Evolutionary conservation across 257 asterid species (phyloP), one percentile per base, ranked within the genome.

Genomic region (Solanum stenotomum): DNA sequence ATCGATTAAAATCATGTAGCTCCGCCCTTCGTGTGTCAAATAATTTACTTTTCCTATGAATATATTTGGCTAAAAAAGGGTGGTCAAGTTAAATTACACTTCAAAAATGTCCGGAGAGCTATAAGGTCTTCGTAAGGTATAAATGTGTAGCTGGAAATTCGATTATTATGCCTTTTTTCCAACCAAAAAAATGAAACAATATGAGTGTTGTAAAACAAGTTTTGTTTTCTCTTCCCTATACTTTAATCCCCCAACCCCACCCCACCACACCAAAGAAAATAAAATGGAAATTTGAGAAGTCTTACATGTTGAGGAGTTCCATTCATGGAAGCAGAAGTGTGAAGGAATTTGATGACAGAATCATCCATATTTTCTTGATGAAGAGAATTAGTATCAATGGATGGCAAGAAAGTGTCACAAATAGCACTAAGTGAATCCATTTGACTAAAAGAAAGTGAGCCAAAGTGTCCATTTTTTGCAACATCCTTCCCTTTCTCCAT

Each of bases 331-430:
- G 85, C 68, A 16, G 85, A 81, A 81, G 85, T 81, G 14, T 81
- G 27, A 18, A 81, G 85, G 27, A 81, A 81, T 4, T 81, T 81
- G n/a, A 49, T 81, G 42, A 46, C 2, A 46, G 68, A 29, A 46
- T 81, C 85, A 81, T 81, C 68, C 35, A 81, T 46, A 35, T 35
- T 74, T 81, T 81, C 40, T 27, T 81, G 29, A 46, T 27, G 15
- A 44, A 44, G 46, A 74, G 4, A 46, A 16, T 46, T 46, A 27
- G 68, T 8, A 10, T 46, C 68, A 81, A 81, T 81, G 16, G 85
- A 81, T 16, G 85, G 85, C 35, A 81, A 46, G n/a, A 81, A 15
- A 81, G 85, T 81, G 85, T 81, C 68, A 81, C 85, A 81, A 81
- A 81, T 29, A 46, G 85, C 40, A 81, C 29, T 81, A 16, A 81